phyloP scores from a whole-genome alignment of 495 filamentous ascomycete genomes.

The Delitschia confertaspora region DNA sequence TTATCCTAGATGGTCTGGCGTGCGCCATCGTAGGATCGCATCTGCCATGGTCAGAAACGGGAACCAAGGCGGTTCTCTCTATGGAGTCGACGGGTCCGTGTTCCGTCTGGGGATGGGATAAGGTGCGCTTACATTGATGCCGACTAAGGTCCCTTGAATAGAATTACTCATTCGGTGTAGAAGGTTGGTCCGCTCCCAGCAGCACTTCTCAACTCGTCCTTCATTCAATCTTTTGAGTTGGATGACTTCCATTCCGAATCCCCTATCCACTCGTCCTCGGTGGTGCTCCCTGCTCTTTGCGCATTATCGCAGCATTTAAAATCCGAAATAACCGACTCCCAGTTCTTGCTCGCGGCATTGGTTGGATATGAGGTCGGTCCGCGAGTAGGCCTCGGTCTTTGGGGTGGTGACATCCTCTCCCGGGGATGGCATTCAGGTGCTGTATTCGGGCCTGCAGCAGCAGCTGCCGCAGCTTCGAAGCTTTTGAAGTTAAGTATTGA shows the following conservation, averaged over 20 bases:
- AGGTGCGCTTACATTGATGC: too few species aligned
- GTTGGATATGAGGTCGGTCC: slow-evolving; percentile 38
- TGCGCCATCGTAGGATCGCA: slow-evolving; percentile 39
- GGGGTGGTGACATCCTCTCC: slow-evolving; percentile 36
- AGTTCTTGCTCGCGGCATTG: slow-evolving; percentile 35
- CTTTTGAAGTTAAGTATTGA: slow-evolving; percentile 30
- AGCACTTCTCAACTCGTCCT: slow-evolving; percentile 38
- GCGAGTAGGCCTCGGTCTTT: slow-evolving; percentile 36
- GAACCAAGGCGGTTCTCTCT: slow-evolving; percentile 30
- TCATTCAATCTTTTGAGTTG: slow-evolving; percentile 39
- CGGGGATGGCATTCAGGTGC: slow-evolving; percentile 42
- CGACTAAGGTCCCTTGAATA: too few species aligned
- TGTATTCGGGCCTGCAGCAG: slow-evolving; percentile 39
- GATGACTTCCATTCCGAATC: slow-evolving; percentile 40
- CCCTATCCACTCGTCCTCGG: slow-evolving; percentile 22
- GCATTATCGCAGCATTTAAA: slow-evolving; percentile 30
- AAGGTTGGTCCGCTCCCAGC: slow-evolving; percentile 31
- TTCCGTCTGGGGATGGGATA: slow-evolving; percentile 11
- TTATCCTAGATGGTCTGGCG: slow-evolving; percentile 41
- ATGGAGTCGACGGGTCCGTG: slow-evolving; percentile 34
- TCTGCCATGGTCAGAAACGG: slow-evolving; percentile 38
- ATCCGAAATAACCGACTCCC: slow-evolving; percentile 3
- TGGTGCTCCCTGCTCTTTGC: slow-evolving; percentile 38
- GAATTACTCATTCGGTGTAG: background rate
- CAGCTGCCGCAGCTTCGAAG: slow-evolving; percentile 38